Evolutionary conservation across 2,329 filamentous ascomycete species (phyloP), one percentile per base, ranked within the genome.

Genomic region (Beauveria australis): DNA sequence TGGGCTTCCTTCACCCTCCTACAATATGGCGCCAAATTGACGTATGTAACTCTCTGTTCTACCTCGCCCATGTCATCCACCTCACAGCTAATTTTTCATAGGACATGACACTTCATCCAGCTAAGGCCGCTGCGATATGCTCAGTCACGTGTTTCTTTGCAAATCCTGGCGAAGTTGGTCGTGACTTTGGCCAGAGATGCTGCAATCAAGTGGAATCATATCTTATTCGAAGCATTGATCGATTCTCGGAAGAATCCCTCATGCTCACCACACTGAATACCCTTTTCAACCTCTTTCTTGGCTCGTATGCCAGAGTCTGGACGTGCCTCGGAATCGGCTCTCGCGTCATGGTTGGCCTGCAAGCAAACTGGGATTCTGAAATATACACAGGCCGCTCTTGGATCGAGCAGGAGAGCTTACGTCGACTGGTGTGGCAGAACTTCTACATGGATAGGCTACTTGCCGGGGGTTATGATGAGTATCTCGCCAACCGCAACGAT

Each of bases 401-500:
- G 56, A 61, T 70, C 16, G 68, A 74, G 28, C 73, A 75, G 56
- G 75, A 77, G 63, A 70, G 65, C 6, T 63, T 71, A 16, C 68
- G 74, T 26, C 70, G 75, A 8, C 67, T 74, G 24, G 73, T 70
- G 2, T 77, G 75, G 75, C 71, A 73, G 41, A 65, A 75, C 46
- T 76, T 74, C 61, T 66, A 72, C 49, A 64, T 75, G 49, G 74
- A 76, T 54, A 70, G 74, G 8, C 63, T 74, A 26, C 67, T 76
- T 12, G 73, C 75, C 1, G 73, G 71, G 2, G 74, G 75, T 1
- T 76, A 74, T 51, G 74, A 76, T 28, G 74, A 75, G 53, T 75
- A 76, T 60, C 70, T 76, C 22, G 68, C 68, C 14, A 72, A 72
- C 37, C 69, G 71, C 12, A 69, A 72, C 6, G 71, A 75, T 16